Percentiles rank a stretch among this genome's conserved stretches.
These are phyloP conservation scores for Glomus cerebriforme DNA, from an alignment of 192 early-diverging fungal species.

Conservation along the genomic window DNA sequence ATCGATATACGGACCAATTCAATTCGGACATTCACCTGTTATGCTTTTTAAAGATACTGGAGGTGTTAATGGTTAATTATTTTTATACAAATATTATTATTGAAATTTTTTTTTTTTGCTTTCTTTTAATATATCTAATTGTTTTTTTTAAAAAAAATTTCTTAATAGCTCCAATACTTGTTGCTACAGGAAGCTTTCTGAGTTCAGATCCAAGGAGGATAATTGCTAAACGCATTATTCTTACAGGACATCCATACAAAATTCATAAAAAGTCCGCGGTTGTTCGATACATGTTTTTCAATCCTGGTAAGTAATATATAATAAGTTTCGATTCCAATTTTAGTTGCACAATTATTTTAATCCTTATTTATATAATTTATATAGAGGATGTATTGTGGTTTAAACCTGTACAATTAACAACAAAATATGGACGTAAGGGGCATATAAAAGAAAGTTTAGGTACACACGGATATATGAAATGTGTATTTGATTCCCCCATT, in stretches of 20 bases:
- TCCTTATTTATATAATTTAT: neutral
- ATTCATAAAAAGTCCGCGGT: slow-evolving; percentile 91
- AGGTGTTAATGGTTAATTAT: slow-evolving; percentile 51
- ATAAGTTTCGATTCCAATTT: neutral
- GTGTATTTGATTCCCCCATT: slow-evolving; percentile 84
- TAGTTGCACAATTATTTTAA: neutral
- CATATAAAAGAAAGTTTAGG: slow-evolving; percentile 94
- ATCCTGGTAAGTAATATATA: slow-evolving; percentile 47
- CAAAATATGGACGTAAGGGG: slow-evolving; percentile 88
- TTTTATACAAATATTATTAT: no score
- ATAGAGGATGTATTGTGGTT: slow-evolving; percentile 92
- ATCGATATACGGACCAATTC: slow-evolving; percentile 91
- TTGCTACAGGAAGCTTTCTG: slow-evolving; percentile 80
- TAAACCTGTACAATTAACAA: slow-evolving; percentile 90
- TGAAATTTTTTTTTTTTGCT: no score
- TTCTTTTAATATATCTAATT: neutral
- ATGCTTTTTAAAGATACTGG: slow-evolving; percentile 75
- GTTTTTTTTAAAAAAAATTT: neutral
- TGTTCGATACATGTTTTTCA: slow-evolving; percentile 97
- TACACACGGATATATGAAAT: slow-evolving; percentile 98
- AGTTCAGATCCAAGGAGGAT: slow-evolving; percentile 82
- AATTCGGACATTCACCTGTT: slow-evolving; percentile 84
- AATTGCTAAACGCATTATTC: slow-evolving; percentile 90
- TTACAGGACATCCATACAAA: slow-evolving; percentile 95
- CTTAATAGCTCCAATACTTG: slow-evolving; percentile 57